Evolutionary conservation across 2,329 filamentous ascomycete species (phyloP), one percentile per base, ranked within the genome.

Genomic region (Pleoardoris graminearum): DNA sequence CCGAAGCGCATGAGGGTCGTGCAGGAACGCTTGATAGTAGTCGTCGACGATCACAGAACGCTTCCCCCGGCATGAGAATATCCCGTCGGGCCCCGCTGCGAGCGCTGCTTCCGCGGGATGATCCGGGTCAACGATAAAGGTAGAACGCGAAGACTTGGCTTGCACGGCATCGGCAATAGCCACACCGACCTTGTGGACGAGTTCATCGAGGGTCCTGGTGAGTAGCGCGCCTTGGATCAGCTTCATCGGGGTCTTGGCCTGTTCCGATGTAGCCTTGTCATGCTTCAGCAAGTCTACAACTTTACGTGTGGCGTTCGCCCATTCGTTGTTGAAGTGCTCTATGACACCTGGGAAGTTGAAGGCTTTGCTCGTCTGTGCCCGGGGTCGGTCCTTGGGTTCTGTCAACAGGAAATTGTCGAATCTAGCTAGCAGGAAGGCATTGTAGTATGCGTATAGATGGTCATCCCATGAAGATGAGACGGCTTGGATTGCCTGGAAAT

Each of bases 391-490:
- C 83, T 77, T 61, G 82, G 80, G 57, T 81, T 77, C 19, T 76
- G 76, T 55, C 84, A 47, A 75, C 50, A 90, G 76, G 66, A 88
- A 95, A 3, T 79, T 77, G 61, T 93, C 89, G 68, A 96, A 93
- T 62, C 93, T 88, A 2, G 85, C 84, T 48, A 92, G 83, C 8
- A 97, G 75, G 4, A 93, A 78, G n/a, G 89, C 86, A 67, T 95
- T 97, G 77, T 94, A 94, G 69, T 92, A 86, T 30, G 88, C 86
- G 71, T 94, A 96, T 16, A 97, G 80, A 63, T 87, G 85, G 66
- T 97, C 93, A 61, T 96, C 90, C 87, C 91, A 95, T 19, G 82
- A 85, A 45, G 83, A 80, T 68, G 90, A 91, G 33, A 93, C 85
- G 59, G 84, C 84, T 66, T 90, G 85, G 10, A 95, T 90, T 46